Evolutionary conservation across 768 basidiomycete genomes (phyloP), one percentile per base, ranked within the genome.

Genomic region (Dictyophora rubrovolvata): DNA sequence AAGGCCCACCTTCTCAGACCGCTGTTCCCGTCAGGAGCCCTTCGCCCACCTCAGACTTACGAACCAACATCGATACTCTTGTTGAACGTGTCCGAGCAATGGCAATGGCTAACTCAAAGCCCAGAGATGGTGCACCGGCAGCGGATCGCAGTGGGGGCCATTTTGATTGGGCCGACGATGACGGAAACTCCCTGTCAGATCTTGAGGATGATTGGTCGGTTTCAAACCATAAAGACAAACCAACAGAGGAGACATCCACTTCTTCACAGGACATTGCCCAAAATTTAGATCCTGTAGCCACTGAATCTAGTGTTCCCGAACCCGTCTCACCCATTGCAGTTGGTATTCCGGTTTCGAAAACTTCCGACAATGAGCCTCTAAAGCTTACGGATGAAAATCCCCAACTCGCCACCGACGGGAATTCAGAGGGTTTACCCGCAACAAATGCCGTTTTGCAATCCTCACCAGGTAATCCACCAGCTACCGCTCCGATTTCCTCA

Each of bases 101-200:
- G 7, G 86, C 86, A 9, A 87, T 89, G 82, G 83, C n/a, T 33
- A 56, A 35, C 48, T 53, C 46, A 33, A 54, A 53, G 34, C 33
- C 37, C 1, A 59, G 21, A 36, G 57, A 59, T 36, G 52, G 36
- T 35, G 49, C 76, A 34, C 53, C 71, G 42, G 75, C 80, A 55
- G 75, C 81, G 65, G 74, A 86, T 48, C 84, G 87, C 1, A 86
- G 86, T 14, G 85, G 84, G 35, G 87, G 83, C 60, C 88, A 91
- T 63, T 86, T 91, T 60, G 89, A 92, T 70, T 93, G 90, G 90
- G 90, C 90, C 47, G 86, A 85, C 36, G 88, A 91, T 63, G 89
- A 93, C 59, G 65, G 63, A 17, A 80, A 81, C 61, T 83, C 79
- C 62, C 74, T 93, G 1, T 89, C 90, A 5, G 87, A 89, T 70